Evolutionary conservation across 371 early-diverging fungal species (phyloP), one percentile per base, ranked within the genome.

Genomic region (Quaeritorhiza haematococci): DNA sequence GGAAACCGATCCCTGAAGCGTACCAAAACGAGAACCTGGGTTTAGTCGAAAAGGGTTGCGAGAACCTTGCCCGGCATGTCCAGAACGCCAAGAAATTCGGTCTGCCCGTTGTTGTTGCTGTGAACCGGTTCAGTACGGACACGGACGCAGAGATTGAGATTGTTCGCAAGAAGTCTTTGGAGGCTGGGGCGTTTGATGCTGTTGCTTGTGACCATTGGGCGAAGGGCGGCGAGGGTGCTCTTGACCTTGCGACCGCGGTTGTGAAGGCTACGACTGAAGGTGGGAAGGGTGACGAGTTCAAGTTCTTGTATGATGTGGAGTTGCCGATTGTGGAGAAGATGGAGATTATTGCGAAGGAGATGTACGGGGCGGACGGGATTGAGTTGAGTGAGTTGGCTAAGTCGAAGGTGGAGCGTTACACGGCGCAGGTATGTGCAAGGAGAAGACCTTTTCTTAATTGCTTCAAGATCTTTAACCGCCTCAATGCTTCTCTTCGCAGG

Each of bases 281-380:
- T 34, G 35, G 45, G n/a, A 30, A 35, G 15, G 44, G 15, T n/a
- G 66, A 56, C 3, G 53, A 75, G 23, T 96, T 96, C 80, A 87
- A 84, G 59, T 89, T 85, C 80, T 75, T 96, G 45, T 95, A 95
- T 64, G 88, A 90, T 56, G 59, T 88, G 38, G 73, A 84, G 4
- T 65, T 72, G 30, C 69, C 84, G 21, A 93, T 97, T 56, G 85
- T 84, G 62, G 73, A 80, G 56, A 97, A 97, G 86, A 95, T 97
- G 61, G 89, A 86, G 56, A 80, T 76, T 19, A 94, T 97, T 64
- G 91, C 92, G 52, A 82, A 80, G 65, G 84, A 94, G 53, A 90
- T 94, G 72, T 97, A 97, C 74, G 91, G 96, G 24, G 97, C 97
- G 7, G 87, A 84, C 53, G 93, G 90, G 19, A 83, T 96, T 47